These are phyloP conservation scores for Cutaneotrichosporon curvatum DNA, from an alignment of 1,284 basidiomycete genomes.

Conservation along the genomic window DNA sequence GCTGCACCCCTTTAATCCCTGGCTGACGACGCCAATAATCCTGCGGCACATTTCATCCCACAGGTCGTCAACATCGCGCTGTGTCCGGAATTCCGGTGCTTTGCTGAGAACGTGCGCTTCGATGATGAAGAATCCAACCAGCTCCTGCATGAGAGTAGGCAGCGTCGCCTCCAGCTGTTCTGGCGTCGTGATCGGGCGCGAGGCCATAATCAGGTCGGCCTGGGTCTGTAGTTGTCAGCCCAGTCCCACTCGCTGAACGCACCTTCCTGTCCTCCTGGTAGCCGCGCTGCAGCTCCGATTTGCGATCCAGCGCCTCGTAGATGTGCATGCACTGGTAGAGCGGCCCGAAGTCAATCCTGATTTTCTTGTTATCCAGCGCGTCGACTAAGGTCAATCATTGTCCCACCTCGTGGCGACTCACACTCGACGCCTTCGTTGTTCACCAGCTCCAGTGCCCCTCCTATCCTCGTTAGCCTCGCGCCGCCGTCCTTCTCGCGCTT, in stretches of 20 bases:
- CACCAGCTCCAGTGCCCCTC: conserved; percentile 87
- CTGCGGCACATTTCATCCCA: conserved; percentile 85
- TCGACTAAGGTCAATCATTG: conserved; percentile 56
- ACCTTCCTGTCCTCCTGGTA: conserved; percentile 95
- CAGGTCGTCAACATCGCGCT: conserved; percentile 86
- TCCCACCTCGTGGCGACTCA: conserved; percentile 47
- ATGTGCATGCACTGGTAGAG: conserved; percentile 97
- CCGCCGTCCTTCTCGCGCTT: conserved; percentile 59
- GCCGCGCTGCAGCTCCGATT: conserved; percentile 79
- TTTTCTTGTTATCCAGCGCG: conserved; percentile 80
- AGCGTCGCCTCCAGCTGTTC: conserved; percentile 49
- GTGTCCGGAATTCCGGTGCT: conserved; percentile 71
- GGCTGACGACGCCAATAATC: conserved; percentile 67
- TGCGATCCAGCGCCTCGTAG: conserved; percentile 80
- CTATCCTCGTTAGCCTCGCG: conserved; percentile 68
- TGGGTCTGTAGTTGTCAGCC: conserved; percentile 59
- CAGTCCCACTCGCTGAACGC: conserved; percentile 20
- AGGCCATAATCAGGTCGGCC: conserved; percentile 88
- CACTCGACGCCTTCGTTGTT: conserved; percentile 92
- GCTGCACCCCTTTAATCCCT: conserved; percentile 64
- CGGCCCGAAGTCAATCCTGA: conserved; percentile 87
- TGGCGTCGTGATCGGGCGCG: conserved; percentile 46
- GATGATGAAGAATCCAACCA: conserved; percentile 98
- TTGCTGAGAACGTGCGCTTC: conserved; percentile 88
- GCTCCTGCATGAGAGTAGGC: conserved; percentile 70